These are phyloP conservation scores for Chalciporus sphaerocephalus DNA, from an alignment of 768 basidiomycete species.

Conservation along the genomic window DNA sequence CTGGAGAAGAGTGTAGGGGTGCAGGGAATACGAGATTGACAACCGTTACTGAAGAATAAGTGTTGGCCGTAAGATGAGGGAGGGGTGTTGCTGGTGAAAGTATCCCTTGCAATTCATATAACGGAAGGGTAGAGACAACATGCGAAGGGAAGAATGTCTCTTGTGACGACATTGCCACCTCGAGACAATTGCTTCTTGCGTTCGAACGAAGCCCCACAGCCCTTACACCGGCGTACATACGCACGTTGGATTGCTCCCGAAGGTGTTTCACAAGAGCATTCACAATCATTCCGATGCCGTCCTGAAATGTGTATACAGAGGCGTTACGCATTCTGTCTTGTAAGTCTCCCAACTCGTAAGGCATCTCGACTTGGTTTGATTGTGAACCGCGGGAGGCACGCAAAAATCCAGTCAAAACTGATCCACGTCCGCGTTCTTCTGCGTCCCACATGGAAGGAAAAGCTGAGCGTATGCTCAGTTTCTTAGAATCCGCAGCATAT, in stretches of 20 bases:
- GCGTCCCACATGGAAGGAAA: slow-evolving; percentile 73
- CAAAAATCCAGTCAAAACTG: slow-evolving; percentile 60
- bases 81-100: slow-evolving; percentile 41
- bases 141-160: slow-evolving; percentile 49
- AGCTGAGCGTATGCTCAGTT: slow-evolving; percentile 69
- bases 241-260: slow-evolving; percentile 49
- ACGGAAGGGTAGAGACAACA: slow-evolving; percentile 72
- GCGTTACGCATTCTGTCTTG: slow-evolving; percentile 47
- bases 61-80: slow-evolving; percentile 67
- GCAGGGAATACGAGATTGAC: slow-evolving; percentile 80
- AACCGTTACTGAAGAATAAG: slow-evolving; percentile 78
- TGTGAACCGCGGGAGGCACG: slow-evolving; percentile 15
- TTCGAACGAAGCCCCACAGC: slow-evolving; percentile 34
- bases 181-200: slow-evolving; percentile 35
- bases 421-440: slow-evolving; percentile 64
- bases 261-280: slow-evolving; percentile 50
- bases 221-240: slow-evolving; percentile 43
- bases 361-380: slow-evolving; percentile 12
- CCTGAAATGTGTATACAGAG: slow-evolving; percentile 77
- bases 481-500: slow-evolving; percentile 80
- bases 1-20: slow-evolving; percentile 31
- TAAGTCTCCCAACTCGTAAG: slow-evolving; percentile 50
- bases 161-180: slow-evolving; percentile 36
- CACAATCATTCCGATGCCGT: slow-evolving; percentile 70
- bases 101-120: slow-evolving; percentile 46